These are phyloP conservation scores for Smallanthus sonchifolius DNA, from an alignment of 129 eudicot species.

Conservation along the genomic window DNA sequence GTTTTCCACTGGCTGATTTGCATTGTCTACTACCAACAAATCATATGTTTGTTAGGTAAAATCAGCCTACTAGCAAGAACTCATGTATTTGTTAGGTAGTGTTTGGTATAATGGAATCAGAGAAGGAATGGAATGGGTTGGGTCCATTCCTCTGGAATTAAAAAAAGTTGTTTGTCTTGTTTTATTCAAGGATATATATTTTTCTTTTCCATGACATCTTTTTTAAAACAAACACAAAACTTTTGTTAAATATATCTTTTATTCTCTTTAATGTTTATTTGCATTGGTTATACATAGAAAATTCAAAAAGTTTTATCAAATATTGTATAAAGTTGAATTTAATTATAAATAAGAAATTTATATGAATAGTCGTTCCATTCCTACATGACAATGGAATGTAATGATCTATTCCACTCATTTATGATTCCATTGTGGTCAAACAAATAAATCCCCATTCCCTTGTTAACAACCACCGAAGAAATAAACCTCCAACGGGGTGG, in stretches of 20 bases:
- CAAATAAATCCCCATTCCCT: not conserved
- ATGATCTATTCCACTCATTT: not conserved
- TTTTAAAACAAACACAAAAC: not conserved
- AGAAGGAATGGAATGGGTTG: not conserved
- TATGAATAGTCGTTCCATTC: not conserved
- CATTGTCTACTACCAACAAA: slow-evolving; percentile 21
- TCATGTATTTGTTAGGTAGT: slow-evolving; percentile 26
- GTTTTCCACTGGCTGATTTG: slow-evolving; percentile 34
- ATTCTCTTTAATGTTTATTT: not conserved
- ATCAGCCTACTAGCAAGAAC: slow-evolving; percentile 6
- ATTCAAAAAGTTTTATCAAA: not conserved
- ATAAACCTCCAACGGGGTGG: not conserved
- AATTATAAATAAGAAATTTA: not conserved
- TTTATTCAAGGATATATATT: not conserved
- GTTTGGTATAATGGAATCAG: slow-evolving; percentile 6
- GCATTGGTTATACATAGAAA: not conserved
- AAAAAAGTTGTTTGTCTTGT: not conserved
- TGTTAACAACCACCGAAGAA: not conserved
- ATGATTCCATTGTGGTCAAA: not conserved
- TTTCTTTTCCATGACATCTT: not conserved
- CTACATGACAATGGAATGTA: not conserved
- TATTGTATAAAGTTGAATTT: not conserved
- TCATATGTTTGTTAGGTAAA: slow-evolving; percentile 22
- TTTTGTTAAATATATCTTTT: not conserved
- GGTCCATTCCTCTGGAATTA: not conserved